Conservation (phyloP, 441 rosid species). For the Arabidopsis lyrata region DNA sequence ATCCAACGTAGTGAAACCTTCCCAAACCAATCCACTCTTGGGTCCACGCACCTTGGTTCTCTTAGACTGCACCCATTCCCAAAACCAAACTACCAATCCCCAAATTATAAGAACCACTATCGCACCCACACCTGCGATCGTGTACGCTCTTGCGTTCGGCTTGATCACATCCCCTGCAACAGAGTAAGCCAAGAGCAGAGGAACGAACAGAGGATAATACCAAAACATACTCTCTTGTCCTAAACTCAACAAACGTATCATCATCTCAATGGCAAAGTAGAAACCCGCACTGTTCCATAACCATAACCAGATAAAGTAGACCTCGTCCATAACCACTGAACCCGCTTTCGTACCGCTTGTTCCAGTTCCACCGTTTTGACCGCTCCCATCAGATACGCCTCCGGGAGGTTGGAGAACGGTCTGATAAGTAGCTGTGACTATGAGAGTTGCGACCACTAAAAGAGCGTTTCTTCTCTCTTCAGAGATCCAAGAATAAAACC, state of each 20-base stretch:
- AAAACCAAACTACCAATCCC: not conserved
- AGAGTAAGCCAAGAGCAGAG: not conserved
- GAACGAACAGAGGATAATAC: constrained; percentile 18
- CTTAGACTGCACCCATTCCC: constrained; percentile 22
- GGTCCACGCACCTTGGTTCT: constrained; percentile 34
- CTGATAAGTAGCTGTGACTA: constrained; percentile 36
- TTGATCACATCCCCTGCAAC: constrained; percentile 7
- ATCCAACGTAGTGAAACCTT: constrained; percentile 37
- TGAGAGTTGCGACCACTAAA: constrained; percentile 34
- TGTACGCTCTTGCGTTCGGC: not conserved
- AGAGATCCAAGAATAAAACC: constrained; percentile 26
- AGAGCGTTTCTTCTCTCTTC: constrained; percentile 37
- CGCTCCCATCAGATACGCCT: constrained; percentile 20
- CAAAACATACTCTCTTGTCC: constrained; percentile 31
- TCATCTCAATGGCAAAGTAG: not conserved
- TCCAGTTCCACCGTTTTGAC: not conserved
- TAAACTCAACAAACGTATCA: constrained; percentile 17
- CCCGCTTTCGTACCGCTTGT: constrained; percentile 2
- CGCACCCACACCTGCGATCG: not conserved
- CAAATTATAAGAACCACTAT: not conserved
- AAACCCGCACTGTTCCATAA: constrained; percentile 30
- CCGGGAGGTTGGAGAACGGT: constrained; percentile 38
- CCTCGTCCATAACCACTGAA: constrained; percentile 15
- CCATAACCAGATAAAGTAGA: not conserved
- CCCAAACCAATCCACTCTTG: constrained; percentile 40